These are phyloP conservation scores for Plasmopara halstedii DNA, from an alignment of 352 stramenopile species.

Conservation along the genomic window DNA sequence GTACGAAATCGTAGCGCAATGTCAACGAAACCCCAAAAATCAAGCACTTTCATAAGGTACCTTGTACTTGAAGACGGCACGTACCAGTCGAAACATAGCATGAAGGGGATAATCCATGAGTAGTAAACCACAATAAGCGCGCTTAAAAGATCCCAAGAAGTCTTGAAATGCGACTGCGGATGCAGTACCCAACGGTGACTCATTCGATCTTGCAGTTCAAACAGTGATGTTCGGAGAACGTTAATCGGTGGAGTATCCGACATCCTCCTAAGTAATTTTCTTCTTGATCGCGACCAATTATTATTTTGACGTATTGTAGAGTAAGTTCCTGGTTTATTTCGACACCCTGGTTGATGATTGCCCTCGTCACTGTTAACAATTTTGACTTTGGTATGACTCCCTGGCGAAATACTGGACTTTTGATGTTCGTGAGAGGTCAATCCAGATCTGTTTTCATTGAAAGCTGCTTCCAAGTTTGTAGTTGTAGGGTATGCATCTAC, in stretches of 20 bases:
- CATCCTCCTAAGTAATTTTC: slow-evolving; percentile 6
- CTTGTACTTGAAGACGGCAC: slow-evolving; percentile 15
- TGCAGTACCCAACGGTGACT: slow-evolving; percentile 47
- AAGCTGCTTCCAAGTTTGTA: slow-evolving; percentile 6
- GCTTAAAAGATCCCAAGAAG: slow-evolving; percentile 50
- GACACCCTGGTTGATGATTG: neutral
- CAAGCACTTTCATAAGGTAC: slow-evolving; percentile 37
- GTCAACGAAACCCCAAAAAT: slow-evolving; percentile 42
- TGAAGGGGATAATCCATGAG: slow-evolving; percentile 65
- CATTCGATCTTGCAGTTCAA: slow-evolving; percentile 46
- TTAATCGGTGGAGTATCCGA: slow-evolving; percentile 31
- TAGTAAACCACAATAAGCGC: slow-evolving; percentile 55
- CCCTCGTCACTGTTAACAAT: slow-evolving; percentile 3
- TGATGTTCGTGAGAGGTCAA: neutral
- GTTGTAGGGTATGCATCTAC: slow-evolving; percentile 4
- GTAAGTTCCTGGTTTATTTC: slow-evolving; percentile 1
- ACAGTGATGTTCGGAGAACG: slow-evolving; percentile 53
- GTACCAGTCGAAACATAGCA: slow-evolving; percentile 68
- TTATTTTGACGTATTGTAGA: slow-evolving; percentile 3
- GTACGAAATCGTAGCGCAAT: slow-evolving; percentile 52
- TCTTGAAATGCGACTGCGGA: slow-evolving; percentile 41
- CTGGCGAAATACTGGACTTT: neutral
- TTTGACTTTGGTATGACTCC: neutral
- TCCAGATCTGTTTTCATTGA: neutral
- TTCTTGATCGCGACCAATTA: slow-evolving; percentile 14